A percentile compares a stretch with the other conserved stretches of the same genome.
These are phyloP conservation scores for Poteriospumella lacustris DNA, from an alignment of 108 stramenopile species.

Conservation along the genomic window DNA sequence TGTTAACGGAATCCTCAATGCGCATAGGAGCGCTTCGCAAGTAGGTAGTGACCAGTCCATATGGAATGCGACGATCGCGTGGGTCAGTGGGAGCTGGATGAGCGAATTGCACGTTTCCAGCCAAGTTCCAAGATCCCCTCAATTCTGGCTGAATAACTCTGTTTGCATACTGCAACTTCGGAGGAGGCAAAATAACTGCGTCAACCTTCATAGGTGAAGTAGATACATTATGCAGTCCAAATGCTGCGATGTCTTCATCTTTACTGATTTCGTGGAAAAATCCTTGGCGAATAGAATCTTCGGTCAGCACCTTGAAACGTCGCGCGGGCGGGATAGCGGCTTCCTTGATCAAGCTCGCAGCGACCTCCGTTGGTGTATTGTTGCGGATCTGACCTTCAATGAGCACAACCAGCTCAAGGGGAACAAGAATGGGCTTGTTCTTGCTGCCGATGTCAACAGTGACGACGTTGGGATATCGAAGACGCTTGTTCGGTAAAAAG, in stretches of 20 bases:
- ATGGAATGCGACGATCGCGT: background rate
- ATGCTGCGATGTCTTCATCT: too few relatives aligned
- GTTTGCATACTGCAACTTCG: constrained; percentile 1
- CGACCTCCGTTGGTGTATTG: background rate
- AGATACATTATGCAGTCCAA: background rate
- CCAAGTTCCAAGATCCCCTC: constrained; percentile 12
- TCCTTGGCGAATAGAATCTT: background rate
- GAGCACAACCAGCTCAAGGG: background rate
- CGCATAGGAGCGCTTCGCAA: background rate
- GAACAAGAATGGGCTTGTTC: background rate
- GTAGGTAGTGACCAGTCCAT: background rate
- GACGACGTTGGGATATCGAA: background rate
- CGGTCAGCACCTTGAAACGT: constrained; percentile 3
- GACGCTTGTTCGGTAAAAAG: background rate
- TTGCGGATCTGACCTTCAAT: background rate
- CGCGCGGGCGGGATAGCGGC: background rate
- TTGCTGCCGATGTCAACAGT: constrained; percentile 19
- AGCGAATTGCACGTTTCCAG: background rate
- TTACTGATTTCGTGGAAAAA: too few relatives aligned
- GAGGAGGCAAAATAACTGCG: background rate
- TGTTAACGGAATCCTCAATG: background rate
- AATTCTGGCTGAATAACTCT: background rate
- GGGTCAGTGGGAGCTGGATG: background rate
- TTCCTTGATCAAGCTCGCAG: background rate
- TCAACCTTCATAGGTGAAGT: background rate